Evolutionary conservation across 371 early-diverging fungal species (phyloP).

Genomic region (Rhizopus microsporus): DNA sequence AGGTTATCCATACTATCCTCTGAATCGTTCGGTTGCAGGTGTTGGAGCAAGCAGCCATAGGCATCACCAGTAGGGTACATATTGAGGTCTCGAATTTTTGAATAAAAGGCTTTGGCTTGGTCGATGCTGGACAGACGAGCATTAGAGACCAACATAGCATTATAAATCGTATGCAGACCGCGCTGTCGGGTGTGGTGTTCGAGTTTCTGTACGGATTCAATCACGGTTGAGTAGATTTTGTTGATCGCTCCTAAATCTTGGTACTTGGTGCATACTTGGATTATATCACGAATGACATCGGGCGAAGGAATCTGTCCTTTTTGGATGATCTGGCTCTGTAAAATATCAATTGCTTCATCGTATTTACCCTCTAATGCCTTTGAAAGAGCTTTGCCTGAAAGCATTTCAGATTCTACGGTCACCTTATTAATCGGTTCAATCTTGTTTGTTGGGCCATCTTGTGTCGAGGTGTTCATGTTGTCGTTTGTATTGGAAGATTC

Average conservation of each 20-base stretch:
- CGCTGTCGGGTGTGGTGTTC: conserved; percentile 19
- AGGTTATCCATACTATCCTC: conserved; percentile 42
- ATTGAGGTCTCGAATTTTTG: conserved; percentile 37
- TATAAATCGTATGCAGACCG: conserved; percentile 31
- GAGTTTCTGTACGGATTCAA: conserved; percentile 19
- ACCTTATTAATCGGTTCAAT: not conserved
- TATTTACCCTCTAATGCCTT: conserved; percentile 30
- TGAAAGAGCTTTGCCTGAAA: conserved; percentile 34
- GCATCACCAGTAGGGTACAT: conserved; percentile 49
- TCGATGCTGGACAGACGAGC: conserved; percentile 46
- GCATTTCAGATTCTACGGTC: conserved; percentile 23
- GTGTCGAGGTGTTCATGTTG: not conserved
- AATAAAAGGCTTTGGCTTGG: conserved; percentile 48
- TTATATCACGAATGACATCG: conserved; percentile 48
- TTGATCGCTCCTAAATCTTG: conserved; percentile 25
- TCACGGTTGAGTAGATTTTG: conserved; percentile 32
- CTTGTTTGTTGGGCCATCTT: conserved; percentile 1
- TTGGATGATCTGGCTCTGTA: conserved; percentile 34
- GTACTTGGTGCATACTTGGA: conserved; percentile 31
- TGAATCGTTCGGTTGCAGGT: not conserved
- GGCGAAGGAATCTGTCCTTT: conserved; percentile 36
- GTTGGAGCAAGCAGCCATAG: conserved; percentile 45
- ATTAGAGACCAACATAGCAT: conserved; percentile 59
- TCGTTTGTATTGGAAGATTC: not conserved
- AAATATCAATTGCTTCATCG: conserved; percentile 25